phyloP scores from a whole-genome alignment of 129 eudicot species.

The Lactuca sativa region DNA sequence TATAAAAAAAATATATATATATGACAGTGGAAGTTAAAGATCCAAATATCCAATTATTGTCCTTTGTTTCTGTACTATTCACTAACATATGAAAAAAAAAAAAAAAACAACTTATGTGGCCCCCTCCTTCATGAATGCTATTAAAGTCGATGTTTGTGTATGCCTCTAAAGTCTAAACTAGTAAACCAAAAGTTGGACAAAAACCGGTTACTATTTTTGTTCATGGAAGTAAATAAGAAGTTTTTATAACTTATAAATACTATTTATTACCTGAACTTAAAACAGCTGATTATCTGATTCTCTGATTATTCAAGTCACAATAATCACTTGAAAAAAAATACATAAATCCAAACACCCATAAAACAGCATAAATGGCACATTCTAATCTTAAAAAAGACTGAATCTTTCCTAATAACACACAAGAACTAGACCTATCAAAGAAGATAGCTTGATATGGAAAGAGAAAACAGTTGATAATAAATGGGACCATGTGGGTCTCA shows the following conservation, averaged over 20 bases:
- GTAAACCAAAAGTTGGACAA: background rate
- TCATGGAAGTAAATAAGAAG: background rate
- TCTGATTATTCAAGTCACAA: background rate
- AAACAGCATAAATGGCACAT: constrained; percentile 5
- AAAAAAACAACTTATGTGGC: constrained; percentile 21
- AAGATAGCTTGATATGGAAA: constrained; percentile 28
- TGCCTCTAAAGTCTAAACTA: background rate
- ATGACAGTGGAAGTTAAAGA: constrained; percentile 30
- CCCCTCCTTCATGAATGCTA: constrained; percentile 21
- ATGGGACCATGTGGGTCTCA: constrained; percentile 37
- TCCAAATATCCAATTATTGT: constrained; percentile 21
- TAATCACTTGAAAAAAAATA: background rate
- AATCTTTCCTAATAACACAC: constrained; percentile 21
- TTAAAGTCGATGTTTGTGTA: constrained; percentile 6
- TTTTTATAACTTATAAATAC: background rate
- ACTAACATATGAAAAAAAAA: constrained; percentile 23
- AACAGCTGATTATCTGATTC: background rate
- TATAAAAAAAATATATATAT: background rate
- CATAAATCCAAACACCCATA: background rate
- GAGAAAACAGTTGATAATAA: constrained; percentile 34
- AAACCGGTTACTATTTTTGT: background rate
- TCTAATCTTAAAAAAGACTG: constrained; percentile 14
- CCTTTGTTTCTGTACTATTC: constrained; percentile 23
- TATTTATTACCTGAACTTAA: background rate
- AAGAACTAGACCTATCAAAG: constrained; percentile 15